phyloP scores from a whole-genome alignment of 1,284 basidiomycete genomes.

The Erythrobasidium hasegawianum region DNA sequence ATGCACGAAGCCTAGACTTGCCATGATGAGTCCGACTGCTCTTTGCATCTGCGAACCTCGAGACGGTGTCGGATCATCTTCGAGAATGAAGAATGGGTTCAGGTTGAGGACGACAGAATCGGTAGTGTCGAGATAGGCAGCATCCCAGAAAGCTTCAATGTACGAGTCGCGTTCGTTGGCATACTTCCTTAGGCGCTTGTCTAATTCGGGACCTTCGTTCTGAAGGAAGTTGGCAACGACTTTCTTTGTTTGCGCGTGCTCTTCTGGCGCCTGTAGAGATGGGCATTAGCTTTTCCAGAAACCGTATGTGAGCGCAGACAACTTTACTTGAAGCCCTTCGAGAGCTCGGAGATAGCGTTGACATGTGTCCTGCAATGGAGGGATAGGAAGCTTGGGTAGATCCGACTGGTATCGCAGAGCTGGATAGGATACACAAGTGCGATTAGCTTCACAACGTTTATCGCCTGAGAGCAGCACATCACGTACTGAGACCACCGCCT shows the following conservation, averaged over 20 bases:
- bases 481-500: conserved; percentile 33
- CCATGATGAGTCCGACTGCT: conserved; percentile 81
- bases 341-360: conserved; percentile 76
- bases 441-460: background rate
- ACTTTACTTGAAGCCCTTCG: conserved; percentile 55
- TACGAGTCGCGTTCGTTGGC: conserved; percentile 71
- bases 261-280: conserved; percentile 50
- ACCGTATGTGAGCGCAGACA: background rate
- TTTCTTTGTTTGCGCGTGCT: conserved; percentile 59
- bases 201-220: conserved; percentile 73
- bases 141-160: conserved; percentile 96
- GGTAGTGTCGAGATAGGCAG: conserved; percentile 83
- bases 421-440: too few species aligned
- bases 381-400: conserved; percentile 87
- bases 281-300: too few species aligned
- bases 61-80: conserved; percentile 90
- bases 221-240: conserved; percentile 74
- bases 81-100: conserved; percentile 98
- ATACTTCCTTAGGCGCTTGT: conserved; percentile 72
- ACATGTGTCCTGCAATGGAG: conserved; percentile 81
- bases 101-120: conserved; percentile 89
- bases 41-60: conserved; percentile 84
- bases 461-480: background rate
- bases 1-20: conserved; percentile 88
- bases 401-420: conserved; percentile 55